Percentiles rank a stretch among this genome's conserved stretches.
Conservation (phyloP, 1,284 basidiomycete species). For the Leccinum subfulvum region DNA sequence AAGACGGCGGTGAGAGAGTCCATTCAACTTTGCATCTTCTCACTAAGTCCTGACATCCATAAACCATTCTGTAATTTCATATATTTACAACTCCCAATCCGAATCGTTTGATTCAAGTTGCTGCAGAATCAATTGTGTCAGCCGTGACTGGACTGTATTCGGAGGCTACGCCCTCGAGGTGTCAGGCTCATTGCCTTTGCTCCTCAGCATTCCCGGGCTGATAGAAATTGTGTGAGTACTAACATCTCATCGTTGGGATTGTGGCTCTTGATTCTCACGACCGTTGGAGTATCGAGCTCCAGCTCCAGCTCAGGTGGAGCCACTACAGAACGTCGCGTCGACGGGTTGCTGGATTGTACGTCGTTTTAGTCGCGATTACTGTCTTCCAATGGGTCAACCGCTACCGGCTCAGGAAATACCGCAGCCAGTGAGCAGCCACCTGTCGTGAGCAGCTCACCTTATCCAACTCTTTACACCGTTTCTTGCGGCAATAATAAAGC, state of each 20-base stretch:
- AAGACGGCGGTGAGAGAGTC: too few species aligned
- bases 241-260: too few species aligned
- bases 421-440: conserved; percentile 37
- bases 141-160: conserved; percentile 42
- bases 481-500: conserved; percentile 49
- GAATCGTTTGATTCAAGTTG: conserved; percentile 47
- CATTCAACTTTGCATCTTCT: conserved; percentile 36
- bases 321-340: too few species aligned
- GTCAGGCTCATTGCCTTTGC: conserved; percentile 50
- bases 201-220: conserved; percentile 55
- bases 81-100: conserved; percentile 38
- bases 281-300: too few species aligned
- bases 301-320: too few species aligned
- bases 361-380: too few species aligned
- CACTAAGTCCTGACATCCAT: conserved; percentile 30
- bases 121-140: conserved; percentile 42
- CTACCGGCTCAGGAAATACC: conserved; percentile 44
- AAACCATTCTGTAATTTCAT: conserved; percentile 8
- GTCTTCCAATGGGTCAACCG: too few species aligned
- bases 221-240: conserved; percentile 51
- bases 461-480: conserved; percentile 12
- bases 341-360: conserved; percentile 39
- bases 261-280: too few species aligned
- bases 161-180: conserved; percentile 54
- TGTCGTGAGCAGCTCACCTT: neutral